Conservation (phyloP, 163 green algal species). For the Scenedesmus sp. region DNA sequence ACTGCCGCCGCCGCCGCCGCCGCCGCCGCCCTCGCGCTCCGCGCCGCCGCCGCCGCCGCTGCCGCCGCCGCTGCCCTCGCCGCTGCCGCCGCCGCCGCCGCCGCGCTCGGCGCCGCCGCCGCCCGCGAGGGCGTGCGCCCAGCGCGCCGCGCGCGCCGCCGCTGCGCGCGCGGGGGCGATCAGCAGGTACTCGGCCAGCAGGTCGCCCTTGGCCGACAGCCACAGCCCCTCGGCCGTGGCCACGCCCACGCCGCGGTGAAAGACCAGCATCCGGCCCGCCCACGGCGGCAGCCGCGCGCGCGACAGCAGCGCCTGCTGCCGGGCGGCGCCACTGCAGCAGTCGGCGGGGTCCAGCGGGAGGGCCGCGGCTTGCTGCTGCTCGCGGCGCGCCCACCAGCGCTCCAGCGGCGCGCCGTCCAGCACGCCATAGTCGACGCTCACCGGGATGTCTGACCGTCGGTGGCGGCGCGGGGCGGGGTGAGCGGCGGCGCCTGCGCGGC, state of each 20-base stretch:
- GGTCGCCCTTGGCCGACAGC: constrained; percentile 49
- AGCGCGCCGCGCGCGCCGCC: not conserved
- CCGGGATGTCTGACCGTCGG: constrained; percentile 34
- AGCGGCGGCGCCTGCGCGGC: too few relatives aligned
- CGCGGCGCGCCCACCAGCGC: constrained; percentile 49
- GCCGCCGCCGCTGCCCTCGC: not conserved
- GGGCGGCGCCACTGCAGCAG: too few relatives aligned
- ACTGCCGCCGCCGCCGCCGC: not conserved
- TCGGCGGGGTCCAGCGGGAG: too few relatives aligned
- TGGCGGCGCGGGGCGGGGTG: too few relatives aligned
- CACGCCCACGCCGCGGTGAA: constrained; percentile 51
- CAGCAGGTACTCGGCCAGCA: constrained; percentile 46
- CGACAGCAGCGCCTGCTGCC: constrained; percentile 3
- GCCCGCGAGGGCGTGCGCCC: too few relatives aligned
- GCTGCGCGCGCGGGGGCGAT: not conserved
- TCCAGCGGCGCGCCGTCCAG: constrained; percentile 58
- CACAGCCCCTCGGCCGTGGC: constrained; percentile 42
- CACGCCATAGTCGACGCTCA: constrained; percentile 47
- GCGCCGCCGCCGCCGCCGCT: not conserved
- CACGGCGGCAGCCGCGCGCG: constrained; percentile 11
- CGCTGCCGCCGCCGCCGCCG: constrained; percentile 16
- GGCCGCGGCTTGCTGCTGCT: not conserved
- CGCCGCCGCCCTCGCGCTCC: not conserved
- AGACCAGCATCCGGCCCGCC: constrained; percentile 44
- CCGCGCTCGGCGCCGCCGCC: not conserved